phyloP scores from a whole-genome alignment of 345 rosid genomes.

The Draba incana region DNA sequence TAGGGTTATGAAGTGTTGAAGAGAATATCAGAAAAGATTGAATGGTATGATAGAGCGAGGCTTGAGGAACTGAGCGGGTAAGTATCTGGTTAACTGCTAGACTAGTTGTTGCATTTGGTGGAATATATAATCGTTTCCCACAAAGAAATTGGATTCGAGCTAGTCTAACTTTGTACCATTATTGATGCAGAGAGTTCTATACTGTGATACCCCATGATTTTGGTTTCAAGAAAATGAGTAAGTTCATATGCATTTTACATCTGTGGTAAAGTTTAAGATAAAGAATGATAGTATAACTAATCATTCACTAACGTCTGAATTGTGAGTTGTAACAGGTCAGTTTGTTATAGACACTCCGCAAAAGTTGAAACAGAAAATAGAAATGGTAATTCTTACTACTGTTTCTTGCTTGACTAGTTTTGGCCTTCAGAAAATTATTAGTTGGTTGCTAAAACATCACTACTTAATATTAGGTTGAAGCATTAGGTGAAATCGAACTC shows the following conservation, averaged over 20 bases:
- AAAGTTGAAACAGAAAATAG: constrained; percentile 78
- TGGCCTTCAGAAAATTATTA: constrained; percentile 7
- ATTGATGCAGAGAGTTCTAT: constrained; percentile 77
- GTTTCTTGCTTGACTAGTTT: constrained; percentile 21
- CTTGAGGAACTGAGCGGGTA: constrained; percentile 88
- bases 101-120: constrained; percentile 10
- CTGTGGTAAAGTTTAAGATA: background rate
- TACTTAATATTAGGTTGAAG: constrained; percentile 67
- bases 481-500: constrained; percentile 83
- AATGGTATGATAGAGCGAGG: constrained; percentile 48
- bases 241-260: constrained; percentile 41
- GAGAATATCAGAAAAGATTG: constrained; percentile 66
- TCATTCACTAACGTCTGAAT: constrained; percentile 25
- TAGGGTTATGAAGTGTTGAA: constrained; percentile 88
- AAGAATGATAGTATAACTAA: constrained; percentile 1
- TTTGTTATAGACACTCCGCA: constrained; percentile 86
- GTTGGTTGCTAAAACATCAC: constrained; percentile 27
- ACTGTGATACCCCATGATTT: constrained; percentile 89
- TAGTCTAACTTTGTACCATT: constrained; percentile 26
- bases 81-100: constrained; percentile 35
- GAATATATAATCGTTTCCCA: background rate
- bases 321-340: constrained; percentile 62
- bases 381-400: constrained; percentile 62
- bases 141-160: background rate
- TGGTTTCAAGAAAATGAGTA: constrained; percentile 85